These are phyloP conservation scores for Lepidium aucheri DNA, from an alignment of 345 rosid genomes.

Conservation along the genomic window DNA sequence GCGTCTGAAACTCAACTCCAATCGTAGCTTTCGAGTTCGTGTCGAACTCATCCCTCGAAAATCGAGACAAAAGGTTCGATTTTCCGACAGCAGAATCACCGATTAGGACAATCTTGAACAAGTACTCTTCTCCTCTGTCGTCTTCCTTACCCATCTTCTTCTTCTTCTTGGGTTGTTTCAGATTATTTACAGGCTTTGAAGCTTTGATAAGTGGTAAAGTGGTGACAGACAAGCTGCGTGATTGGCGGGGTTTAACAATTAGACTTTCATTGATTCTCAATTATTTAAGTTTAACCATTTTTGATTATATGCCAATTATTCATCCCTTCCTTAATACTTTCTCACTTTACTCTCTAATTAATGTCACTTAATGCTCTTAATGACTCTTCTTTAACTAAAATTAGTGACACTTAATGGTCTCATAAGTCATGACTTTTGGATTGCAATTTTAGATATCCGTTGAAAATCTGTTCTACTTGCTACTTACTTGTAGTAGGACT, in stretches of 20 bases:
- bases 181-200: neutral
- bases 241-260: slow-evolving; percentile 36
- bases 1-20: slow-evolving; percentile 92
- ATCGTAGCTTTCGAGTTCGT: slow-evolving; percentile 86
- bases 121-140: slow-evolving; percentile 55
- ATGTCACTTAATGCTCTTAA: neutral
- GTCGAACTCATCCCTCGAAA: slow-evolving; percentile 81
- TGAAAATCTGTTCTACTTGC: neutral
- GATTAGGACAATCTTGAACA: slow-evolving; percentile 85
- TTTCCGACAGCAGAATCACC: slow-evolving; percentile 97
- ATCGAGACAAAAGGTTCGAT: slow-evolving; percentile 72
- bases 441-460: neutral
- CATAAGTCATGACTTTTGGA: no score
- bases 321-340: neutral
- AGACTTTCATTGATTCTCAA: neutral
- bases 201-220: slow-evolving; percentile 27
- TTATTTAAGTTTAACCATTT: neutral
- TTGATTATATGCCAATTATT: neutral
- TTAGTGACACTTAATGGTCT: no score
- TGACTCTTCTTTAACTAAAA: no score
- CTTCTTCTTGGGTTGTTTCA: neutral
- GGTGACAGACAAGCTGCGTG: slow-evolving; percentile 39
- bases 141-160: slow-evolving; percentile 44
- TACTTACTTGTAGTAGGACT: neutral
- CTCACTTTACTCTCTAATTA: neutral